phyloP scores from a whole-genome alignment of 768 basidiomycete species.

The Trametes villosa region DNA sequence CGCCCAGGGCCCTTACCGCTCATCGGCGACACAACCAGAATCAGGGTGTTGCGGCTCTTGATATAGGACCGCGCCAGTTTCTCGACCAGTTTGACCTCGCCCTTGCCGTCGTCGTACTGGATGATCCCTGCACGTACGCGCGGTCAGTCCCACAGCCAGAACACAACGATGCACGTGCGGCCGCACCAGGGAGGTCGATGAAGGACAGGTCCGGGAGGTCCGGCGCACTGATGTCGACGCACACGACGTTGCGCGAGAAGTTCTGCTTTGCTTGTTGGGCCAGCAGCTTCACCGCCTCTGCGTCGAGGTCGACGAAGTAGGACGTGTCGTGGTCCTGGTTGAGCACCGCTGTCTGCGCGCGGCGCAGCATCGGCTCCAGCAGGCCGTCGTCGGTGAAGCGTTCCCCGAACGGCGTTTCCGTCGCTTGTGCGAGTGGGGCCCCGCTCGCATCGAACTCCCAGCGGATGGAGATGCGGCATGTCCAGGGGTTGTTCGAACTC shows the following conservation, averaged over 20 bases:
- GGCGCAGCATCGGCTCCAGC: slow-evolving; percentile 59
- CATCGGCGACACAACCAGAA: slow-evolving; percentile 58
- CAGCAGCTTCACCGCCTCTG: neutral
- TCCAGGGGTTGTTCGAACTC: slow-evolving; percentile 21
- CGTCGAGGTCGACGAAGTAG: slow-evolving; percentile 12
- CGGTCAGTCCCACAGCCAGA: neutral
- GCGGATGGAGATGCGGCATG: slow-evolving; percentile 47
- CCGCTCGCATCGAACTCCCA: slow-evolving; percentile 43
- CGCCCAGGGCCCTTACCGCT: slow-evolving; percentile 40
- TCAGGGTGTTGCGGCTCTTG: slow-evolving; percentile 50
- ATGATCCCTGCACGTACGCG: slow-evolving; percentile 46
- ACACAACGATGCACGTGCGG: neutral
- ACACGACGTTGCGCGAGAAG: slow-evolving; percentile 35
- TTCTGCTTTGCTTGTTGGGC: neutral
- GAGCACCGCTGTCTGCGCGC: slow-evolving; percentile 67
- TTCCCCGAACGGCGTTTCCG: slow-evolving; percentile 46
- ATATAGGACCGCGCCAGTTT: slow-evolving; percentile 55
- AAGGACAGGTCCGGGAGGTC: slow-evolving; percentile 33
- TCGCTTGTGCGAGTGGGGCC: slow-evolving; percentile 18
- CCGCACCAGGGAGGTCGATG: slow-evolving; percentile 32
- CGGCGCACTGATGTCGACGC: slow-evolving; percentile 31
- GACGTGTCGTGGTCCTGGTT: slow-evolving; percentile 43
- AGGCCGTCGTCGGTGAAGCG: slow-evolving; percentile 43
- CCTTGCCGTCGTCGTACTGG: slow-evolving; percentile 48
- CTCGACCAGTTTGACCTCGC: slow-evolving; percentile 51